Evolutionary conservation across 805 yeast genomes (phyloP).

Genomic region (Teunomyces funiuensis): DNA sequence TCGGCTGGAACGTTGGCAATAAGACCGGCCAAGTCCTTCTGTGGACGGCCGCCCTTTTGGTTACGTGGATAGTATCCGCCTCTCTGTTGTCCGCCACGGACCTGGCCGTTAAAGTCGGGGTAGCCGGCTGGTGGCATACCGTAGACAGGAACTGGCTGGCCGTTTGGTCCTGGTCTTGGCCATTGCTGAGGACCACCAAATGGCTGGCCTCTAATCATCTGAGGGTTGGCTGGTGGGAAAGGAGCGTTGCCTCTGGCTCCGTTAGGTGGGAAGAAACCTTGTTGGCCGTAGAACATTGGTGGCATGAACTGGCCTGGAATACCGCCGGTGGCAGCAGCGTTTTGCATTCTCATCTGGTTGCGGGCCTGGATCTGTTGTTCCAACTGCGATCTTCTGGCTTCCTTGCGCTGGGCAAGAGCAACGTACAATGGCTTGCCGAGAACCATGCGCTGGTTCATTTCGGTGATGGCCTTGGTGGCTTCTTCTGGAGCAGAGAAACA

Average conservation of each 20-base stretch:
- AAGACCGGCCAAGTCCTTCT: constrained; percentile 58
- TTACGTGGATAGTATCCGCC: constrained; percentile 51
- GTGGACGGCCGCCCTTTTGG: constrained; percentile 42
- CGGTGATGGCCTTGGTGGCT: constrained; percentile 97
- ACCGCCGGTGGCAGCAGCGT: constrained; percentile 86
- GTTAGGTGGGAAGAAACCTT: constrained; percentile 82
- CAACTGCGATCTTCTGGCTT: constrained; percentile 93
- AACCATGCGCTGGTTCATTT: constrained; percentile 96
- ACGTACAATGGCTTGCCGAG: constrained; percentile 96
- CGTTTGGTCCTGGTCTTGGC: constrained; percentile 76
- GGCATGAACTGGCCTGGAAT: constrained; percentile 74
- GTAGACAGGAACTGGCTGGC: constrained; percentile 81
- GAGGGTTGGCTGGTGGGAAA: constrained; percentile 70
- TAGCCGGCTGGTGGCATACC: constrained; percentile 78
- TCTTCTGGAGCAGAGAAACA: constrained; percentile 98
- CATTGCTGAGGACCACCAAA: constrained; percentile 69
- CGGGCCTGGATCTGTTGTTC: constrained; percentile 98
- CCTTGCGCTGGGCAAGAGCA: constrained; percentile 98
- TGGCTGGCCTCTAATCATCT: constrained; percentile 73
- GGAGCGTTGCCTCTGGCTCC: constrained; percentile 75
- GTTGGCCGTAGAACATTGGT: constrained; percentile 85
- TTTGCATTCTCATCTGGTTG: constrained; percentile 97
- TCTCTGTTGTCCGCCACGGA: constrained; percentile 50
- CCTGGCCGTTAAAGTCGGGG: constrained; percentile 48
- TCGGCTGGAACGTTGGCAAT: constrained; percentile 71